phyloP scores from a whole-genome alignment of 768 basidiomycete species.

The Russula virescens region DNA sequence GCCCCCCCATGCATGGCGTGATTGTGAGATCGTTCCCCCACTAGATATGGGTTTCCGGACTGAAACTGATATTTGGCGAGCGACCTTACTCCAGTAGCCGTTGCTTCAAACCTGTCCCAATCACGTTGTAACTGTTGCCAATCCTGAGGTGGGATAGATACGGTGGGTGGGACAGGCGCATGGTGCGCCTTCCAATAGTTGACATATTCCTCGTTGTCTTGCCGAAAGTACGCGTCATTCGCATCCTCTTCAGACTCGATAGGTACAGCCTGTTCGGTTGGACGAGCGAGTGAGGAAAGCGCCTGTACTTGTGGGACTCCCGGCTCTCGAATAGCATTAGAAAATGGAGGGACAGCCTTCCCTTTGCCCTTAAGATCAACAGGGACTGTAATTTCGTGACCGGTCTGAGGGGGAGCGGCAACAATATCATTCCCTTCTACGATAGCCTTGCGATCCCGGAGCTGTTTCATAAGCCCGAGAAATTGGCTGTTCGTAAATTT shows the following conservation, averaged over 20 bases:
- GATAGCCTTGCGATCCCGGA: slow-evolving; percentile 71
- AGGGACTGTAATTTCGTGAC: slow-evolving; percentile 24
- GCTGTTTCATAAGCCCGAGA: slow-evolving; percentile 76
- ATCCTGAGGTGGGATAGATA: slow-evolving; percentile 24
- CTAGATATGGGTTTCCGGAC: slow-evolving; percentile 68
- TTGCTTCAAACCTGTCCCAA: slow-evolving; percentile 82
- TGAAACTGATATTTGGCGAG: slow-evolving; percentile 66
- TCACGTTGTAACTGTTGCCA: slow-evolving; percentile 70
- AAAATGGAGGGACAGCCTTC: slow-evolving; percentile 32
- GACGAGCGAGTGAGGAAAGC: neutral
- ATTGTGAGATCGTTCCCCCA: slow-evolving; percentile 52
- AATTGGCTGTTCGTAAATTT: slow-evolving; percentile 86
- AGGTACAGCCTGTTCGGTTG: neutral
- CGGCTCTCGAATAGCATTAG: neutral
- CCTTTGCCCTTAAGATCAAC: slow-evolving; percentile 67
- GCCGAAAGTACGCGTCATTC: slow-evolving; percentile 63
- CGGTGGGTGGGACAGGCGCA: slow-evolving; percentile 18
- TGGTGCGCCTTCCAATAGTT: slow-evolving; percentile 50
- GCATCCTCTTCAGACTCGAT: slow-evolving; percentile 32
- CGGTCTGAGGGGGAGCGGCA: slow-evolving; percentile 30
- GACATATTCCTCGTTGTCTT: slow-evolving; percentile 63
- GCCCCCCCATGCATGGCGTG: slow-evolving; percentile 31
- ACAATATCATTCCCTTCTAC: slow-evolving; percentile 80
- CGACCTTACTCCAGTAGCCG: slow-evolving; percentile 53
- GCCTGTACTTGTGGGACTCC: neutral